phyloP scores from a whole-genome alignment of 2,329 filamentous ascomycete species.

The Phialocephala subalpina region DNA sequence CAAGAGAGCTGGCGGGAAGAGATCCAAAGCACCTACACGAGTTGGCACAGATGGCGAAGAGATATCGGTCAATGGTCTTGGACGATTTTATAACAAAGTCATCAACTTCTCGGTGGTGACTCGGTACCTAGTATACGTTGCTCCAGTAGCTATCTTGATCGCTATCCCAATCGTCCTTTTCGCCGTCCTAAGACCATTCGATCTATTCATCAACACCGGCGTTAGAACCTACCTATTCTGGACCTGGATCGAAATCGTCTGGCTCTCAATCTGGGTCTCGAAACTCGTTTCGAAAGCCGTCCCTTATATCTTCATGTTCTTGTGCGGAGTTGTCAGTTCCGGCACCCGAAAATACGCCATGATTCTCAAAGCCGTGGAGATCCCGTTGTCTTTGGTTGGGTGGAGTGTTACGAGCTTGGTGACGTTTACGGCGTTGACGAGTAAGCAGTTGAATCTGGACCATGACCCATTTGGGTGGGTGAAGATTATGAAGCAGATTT shows the following conservation, averaged over 20 bases:
- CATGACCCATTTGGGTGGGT: slow-evolving; percentile 54
- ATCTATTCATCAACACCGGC: slow-evolving; percentile 43
- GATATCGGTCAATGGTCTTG: slow-evolving; percentile 68
- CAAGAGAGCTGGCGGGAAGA: neutral
- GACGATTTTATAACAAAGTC: slow-evolving; percentile 70
- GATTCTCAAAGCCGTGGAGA: slow-evolving; percentile 69
- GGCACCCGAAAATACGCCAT: slow-evolving; percentile 76
- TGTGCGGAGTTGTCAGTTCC: slow-evolving; percentile 73
- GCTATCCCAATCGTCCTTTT: slow-evolving; percentile 66
- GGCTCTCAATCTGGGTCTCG: slow-evolving; percentile 71
- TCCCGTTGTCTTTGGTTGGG: slow-evolving; percentile 73
- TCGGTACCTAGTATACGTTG: slow-evolving; percentile 72
- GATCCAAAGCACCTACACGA: slow-evolving; percentile 43
- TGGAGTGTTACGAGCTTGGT: slow-evolving; percentile 71
- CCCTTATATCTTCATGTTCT: slow-evolving; percentile 71
- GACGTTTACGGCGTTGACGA: slow-evolving; percentile 66
- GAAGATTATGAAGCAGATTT: slow-evolving; percentile 66
- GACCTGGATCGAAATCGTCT: slow-evolving; percentile 73
- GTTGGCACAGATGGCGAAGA: slow-evolving; percentile 59
- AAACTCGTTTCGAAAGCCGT: slow-evolving; percentile 70
- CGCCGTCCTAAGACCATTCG: slow-evolving; percentile 31
- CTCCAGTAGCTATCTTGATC: slow-evolving; percentile 68
- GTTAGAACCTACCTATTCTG: slow-evolving; percentile 68
- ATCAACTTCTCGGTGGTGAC: slow-evolving; percentile 69
- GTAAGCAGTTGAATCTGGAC: slow-evolving; percentile 33